A percentile compares a stretch with the other conserved stretches of the same genome.
Conservation (phyloP, 371 early-diverging fungal species). For the Fennellomyces sp. region DNA sequence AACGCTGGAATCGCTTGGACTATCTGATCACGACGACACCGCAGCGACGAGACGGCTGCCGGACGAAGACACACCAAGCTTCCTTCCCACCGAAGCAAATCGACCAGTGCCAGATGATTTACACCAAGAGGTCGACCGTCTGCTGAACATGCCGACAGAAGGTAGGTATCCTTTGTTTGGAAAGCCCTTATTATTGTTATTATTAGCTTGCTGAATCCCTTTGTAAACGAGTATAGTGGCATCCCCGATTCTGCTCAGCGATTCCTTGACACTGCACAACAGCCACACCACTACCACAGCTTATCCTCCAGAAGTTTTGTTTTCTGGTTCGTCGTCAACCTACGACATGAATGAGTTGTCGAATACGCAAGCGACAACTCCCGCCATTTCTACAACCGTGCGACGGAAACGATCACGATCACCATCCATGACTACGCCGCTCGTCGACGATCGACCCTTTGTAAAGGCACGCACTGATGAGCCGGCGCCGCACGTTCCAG, state of each 20-base stretch:
- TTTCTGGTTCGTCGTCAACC: constrained; percentile 2
- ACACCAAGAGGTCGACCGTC: constrained; percentile 30
- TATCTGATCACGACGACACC: constrained; percentile 2
- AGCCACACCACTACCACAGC: no score
- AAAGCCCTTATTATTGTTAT: no score
- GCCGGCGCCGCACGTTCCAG: neutral
- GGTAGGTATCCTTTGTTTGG: no score
- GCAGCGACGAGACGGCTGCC: neutral
- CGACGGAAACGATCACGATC: constrained; percentile 19
- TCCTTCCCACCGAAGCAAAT: neutral
- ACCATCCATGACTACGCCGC: constrained; percentile 7
- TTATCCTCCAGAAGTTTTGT: constrained; percentile 1
- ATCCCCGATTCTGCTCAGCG: neutral
- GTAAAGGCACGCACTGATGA: neutral
- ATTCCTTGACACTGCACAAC: neutral
- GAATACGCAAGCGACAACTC: neutral
- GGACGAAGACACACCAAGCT: neutral
- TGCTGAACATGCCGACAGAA: constrained; percentile 19
- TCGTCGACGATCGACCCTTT: neutral
- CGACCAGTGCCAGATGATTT: constrained; percentile 26
- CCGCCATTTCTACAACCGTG: neutral
- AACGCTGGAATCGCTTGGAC: constrained; percentile 14
- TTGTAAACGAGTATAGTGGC: no score
- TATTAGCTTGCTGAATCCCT: no score
- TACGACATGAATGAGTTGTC: neutral